Conservation (phyloP, 805 yeast species). For the Kuraishia ogatae region DNA sequence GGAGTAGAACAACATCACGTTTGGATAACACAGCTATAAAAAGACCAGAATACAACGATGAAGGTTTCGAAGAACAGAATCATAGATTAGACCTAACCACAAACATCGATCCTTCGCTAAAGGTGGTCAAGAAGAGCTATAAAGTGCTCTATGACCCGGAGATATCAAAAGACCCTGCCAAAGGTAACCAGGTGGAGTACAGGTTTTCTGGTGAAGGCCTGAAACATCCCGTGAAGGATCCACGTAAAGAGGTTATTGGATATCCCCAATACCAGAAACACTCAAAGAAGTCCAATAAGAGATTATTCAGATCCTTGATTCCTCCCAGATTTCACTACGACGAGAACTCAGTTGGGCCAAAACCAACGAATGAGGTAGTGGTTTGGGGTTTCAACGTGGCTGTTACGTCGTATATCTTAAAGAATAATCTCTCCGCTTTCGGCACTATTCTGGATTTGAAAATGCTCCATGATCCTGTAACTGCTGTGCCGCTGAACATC, state of each 20-base stretch:
- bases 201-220: conserved; percentile 25
- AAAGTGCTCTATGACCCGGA: conserved; percentile 46
- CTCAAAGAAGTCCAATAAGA: conserved; percentile 11
- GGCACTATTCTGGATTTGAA: conserved; percentile 58
- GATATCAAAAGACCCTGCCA: conserved; percentile 30
- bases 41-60: background rate
- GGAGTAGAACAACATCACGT: background rate
- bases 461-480: conserved; percentile 57
- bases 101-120: background rate
- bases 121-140: conserved; percentile 20
- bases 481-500: conserved; percentile 75
- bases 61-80: background rate
- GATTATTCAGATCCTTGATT: conserved; percentile 9
- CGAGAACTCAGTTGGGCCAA: conserved; percentile 63
- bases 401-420: conserved; percentile 33
- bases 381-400: conserved; percentile 57
- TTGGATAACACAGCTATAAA: background rate
- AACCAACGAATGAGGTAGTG: conserved; percentile 63
- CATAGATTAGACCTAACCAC: background rate
- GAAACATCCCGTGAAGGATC: conserved; percentile 25
- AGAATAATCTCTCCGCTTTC: conserved; percentile 47
- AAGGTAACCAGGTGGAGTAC: conserved; percentile 25
- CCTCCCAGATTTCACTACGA: conserved; percentile 42
- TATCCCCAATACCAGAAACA: conserved; percentile 10
- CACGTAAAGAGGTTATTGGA: conserved; percentile 29